Base-by-base conservation (phyloP, 768 basidiomycete species). In the Wakefieldia striispora region DNA sequence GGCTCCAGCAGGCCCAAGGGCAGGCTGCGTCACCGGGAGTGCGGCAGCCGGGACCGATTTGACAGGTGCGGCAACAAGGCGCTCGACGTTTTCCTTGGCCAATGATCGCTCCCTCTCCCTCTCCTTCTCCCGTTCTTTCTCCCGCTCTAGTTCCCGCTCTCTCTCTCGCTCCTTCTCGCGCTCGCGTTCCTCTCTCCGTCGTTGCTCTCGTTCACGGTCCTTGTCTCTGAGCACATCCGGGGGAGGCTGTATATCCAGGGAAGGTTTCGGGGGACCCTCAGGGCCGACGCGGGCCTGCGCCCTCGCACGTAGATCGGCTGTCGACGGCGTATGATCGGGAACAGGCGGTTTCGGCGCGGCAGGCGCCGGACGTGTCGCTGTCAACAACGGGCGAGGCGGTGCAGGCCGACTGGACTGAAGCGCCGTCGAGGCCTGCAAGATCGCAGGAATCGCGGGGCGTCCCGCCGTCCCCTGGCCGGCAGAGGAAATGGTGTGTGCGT, bases 261-360 rank as follows among this genome's bases (percentile, higher is more conserved):
- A 69, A 43, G 65, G 69, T 58, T 70, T 72, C 21, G 64, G 39
- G 9, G 61, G 6, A 1, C 60, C 41, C 47, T 68, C 70, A 12
- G 72, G 71, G 16, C 76, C 80, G 3, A 80, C 82, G 33, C 78
- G 77, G 1, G 79, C 78, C 57, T 83, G 86, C 39, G 79, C 74
- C 13, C 88, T 75, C 17, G 82, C 75, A 29, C 84, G 79, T 23
- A 87, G 71, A 58, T 90, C 87, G 0, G 83, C 79, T 5, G 82
- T 74, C 7, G 79, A 79, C 0, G 86, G 83, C 4, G 81, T 78
- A 47, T 78, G 73, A 26, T 82, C 80, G 9, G 72, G 69, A 43
- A 80, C 51, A 3, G 56, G 53, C 13, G 55, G 58, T 26, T 69
- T 70, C 1, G 81, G 75, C 9, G 76, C 67, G 21, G 80, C 67